Base-by-base conservation (phyloP, 805 yeast genomes). In the Barnettozyma sp. region DNA sequence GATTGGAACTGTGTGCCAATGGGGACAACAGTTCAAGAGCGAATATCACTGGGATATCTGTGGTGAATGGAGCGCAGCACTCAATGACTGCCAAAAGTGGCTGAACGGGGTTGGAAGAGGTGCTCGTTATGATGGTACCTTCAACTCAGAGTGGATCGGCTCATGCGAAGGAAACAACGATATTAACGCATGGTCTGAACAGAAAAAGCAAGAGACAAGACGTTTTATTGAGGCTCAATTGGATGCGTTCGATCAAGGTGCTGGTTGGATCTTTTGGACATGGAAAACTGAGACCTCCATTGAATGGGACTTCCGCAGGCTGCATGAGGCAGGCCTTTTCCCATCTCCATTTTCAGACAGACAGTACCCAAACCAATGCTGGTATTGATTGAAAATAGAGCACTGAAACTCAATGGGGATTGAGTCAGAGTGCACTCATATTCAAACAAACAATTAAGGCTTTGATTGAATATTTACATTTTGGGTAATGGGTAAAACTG, bases 211-310 rank as follows among this genome's bases (percentile, higher is more conserved):
- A 17, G 66, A 75, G 45, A 73, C 79, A 31, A 77, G 95, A 58
- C 69, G 64, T 49, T 86, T 68, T 55, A 67, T 87, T 34, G 96
- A 88, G 64, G 95, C 95, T 33, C 96, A 88, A 68, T 64, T 88
- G 53, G 95, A 88, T 55, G 85, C 95, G 2, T 79, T 68, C 53
- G 84, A 78, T 50, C 71, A 70, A 49, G 70, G 76, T 40, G 71
- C 68, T 23, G 97, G 97, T 22, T 88, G 96, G 96, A 73, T 85
- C 39, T 81, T 83, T 67, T 88, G 97, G 97, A 75, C 81, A 58
- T 87, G 85, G 81, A 88, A 87, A 68, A 82, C 95, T 19, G 96
- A 88, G 62, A 61, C 60, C 46, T 66, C 84, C 15, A 56, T 80
- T 36, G 96, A 88, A 58, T 88, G 97, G 97, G 95, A 84, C 60